A percentile compares a stretch with the other conserved stretches of the same genome.
Evolutionary conservation across 2,329 filamentous ascomycete species (phyloP).

Genomic region (Emergomyces africanus): DNA sequence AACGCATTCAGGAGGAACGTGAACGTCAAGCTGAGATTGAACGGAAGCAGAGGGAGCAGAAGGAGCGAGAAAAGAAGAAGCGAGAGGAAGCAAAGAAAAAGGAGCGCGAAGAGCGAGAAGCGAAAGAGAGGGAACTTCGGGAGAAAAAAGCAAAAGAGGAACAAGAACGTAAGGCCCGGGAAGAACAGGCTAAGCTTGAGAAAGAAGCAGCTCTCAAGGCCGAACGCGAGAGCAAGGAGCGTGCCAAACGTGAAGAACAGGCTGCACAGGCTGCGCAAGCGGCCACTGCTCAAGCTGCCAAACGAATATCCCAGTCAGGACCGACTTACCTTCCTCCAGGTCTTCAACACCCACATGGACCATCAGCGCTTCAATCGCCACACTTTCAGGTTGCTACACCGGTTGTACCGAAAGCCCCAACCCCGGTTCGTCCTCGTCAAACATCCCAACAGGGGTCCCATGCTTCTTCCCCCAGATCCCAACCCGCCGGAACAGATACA

Average conservation of each 20-base stretch:
- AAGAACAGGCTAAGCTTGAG: constrained; percentile 37
- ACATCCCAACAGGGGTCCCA: constrained; percentile 66
- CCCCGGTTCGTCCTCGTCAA: constrained; percentile 63
- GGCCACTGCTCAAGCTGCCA: constrained; percentile 18
- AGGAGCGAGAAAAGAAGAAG: constrained; percentile 69
- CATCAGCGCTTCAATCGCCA: constrained; percentile 55
- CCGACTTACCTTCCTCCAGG: constrained; percentile 42
- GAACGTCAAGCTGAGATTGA: constrained; percentile 77
- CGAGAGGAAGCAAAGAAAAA: constrained; percentile 62
- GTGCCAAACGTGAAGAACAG: constrained; percentile 30
- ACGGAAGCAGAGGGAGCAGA: constrained; percentile 66
- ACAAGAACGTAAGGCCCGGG: constrained; percentile 42
- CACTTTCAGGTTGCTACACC: constrained; percentile 70
- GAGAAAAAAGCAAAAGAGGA: constrained; percentile 53
- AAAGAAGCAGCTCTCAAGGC: constrained; percentile 39
- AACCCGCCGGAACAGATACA: constrained; percentile 37
- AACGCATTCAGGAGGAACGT: constrained; percentile 67
- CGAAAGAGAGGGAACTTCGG: constrained; percentile 60
- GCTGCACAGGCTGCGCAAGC: constrained; percentile 11
- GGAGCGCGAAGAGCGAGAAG: constrained; percentile 48
- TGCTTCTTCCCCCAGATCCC: constrained; percentile 49
- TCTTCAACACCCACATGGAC: constrained; percentile 40
- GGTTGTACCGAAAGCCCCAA: constrained; percentile 67
- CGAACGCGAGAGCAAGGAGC: constrained; percentile 39
- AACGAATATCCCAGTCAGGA: constrained; percentile 48